Base-by-base conservation (phyloP, 75 land plant species). In the Chamaecyparis obtusa region DNA sequence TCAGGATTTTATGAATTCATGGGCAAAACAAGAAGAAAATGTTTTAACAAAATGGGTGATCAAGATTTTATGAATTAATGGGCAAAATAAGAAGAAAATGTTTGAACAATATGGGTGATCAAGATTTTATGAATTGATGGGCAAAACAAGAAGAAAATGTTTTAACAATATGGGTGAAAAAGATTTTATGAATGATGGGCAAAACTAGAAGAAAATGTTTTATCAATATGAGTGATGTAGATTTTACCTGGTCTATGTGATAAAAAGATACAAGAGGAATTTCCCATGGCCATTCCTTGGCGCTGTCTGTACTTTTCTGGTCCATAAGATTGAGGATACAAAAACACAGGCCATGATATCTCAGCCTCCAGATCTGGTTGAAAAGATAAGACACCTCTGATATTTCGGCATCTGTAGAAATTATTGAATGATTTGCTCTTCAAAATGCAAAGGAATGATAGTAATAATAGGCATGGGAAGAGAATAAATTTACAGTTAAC, bases 281-380 rank as follows among this genome's bases (percentile, higher is more conserved):
- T 84, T 17, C 27, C 39, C 17, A 35, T 5, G 60, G 64, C 85
- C 75, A 30, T 51, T 37, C 24, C 57, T 84, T 8, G 15, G 39
- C 85, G 48, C 39, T 10, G 67, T 54, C 48, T 49, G 49, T 84
- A 84, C 49, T 84, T 84, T 27, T 84, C 64, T 4, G 85, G 64
- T 33, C 85, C 85, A 56, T 84, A 84, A 32, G 15, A 11, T 56
- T 21, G 14, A 33, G 85, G 85, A 84, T 84, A 84, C 2, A 9
- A 36, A 51, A 84, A 33, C 8, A 84, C 33, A 7, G 85, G 67
- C 64, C 67, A 84, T 54, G 21, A 30, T 15, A 84, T 35, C 67
- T 84, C 67, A 0, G 67, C 8, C 10, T 84, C 85, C n/a, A 7
- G 8, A 64, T 64, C 69, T 64, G 69, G 3, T 33, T 33, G 37